phyloP scores from a whole-genome alignment of 2,329 filamentous ascomycete genomes.

The Arachnopeziza araneosa region DNA sequence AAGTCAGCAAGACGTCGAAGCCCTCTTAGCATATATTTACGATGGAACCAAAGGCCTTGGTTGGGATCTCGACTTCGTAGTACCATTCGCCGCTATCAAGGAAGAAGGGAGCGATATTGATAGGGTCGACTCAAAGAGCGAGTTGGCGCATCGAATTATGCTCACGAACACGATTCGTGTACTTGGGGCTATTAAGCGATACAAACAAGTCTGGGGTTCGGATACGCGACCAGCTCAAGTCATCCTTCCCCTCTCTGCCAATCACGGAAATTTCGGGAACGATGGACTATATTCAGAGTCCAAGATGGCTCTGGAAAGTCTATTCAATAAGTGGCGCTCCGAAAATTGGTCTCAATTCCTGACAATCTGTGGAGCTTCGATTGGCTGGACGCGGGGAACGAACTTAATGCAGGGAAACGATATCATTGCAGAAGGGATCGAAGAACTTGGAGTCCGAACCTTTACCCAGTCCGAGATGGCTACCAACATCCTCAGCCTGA shows the following conservation, averaged over 20 bases:
- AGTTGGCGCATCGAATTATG: constrained; percentile 96
- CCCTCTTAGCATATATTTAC: constrained; percentile 89
- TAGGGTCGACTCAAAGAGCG: constrained; percentile 87
- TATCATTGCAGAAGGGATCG: constrained; percentile 88
- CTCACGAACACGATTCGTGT: constrained; percentile 89
- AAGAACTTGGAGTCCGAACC: constrained; percentile 88
- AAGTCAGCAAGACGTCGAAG: constrained; percentile 92
- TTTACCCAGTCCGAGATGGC: constrained; percentile 99
- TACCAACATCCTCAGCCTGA: constrained; percentile 89
- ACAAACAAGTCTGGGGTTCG: constrained; percentile 74
- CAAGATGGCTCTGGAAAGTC: constrained; percentile 88
- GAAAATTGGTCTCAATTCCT: constrained; percentile 95
- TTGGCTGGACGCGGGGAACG: constrained; percentile 95
- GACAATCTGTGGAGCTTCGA: constrained; percentile 93
- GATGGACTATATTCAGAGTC: constrained; percentile 96
- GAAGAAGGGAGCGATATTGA: constrained; percentile 96
- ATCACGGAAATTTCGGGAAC: constrained; percentile 94
- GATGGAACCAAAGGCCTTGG: constrained; percentile 76
- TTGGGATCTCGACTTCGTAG: constrained; percentile 91
- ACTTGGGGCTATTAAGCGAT: constrained; percentile 81
- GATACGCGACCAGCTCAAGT: constrained; percentile 46
- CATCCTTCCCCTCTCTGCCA: constrained; percentile 91
- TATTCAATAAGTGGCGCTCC: constrained; percentile 95
- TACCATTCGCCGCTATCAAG: constrained; percentile 92
- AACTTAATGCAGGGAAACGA: constrained; percentile 96